These are phyloP conservation scores for Diaporthe citriasiana DNA, from an alignment of 2,329 filamentous ascomycete genomes.

Conservation along the genomic window DNA sequence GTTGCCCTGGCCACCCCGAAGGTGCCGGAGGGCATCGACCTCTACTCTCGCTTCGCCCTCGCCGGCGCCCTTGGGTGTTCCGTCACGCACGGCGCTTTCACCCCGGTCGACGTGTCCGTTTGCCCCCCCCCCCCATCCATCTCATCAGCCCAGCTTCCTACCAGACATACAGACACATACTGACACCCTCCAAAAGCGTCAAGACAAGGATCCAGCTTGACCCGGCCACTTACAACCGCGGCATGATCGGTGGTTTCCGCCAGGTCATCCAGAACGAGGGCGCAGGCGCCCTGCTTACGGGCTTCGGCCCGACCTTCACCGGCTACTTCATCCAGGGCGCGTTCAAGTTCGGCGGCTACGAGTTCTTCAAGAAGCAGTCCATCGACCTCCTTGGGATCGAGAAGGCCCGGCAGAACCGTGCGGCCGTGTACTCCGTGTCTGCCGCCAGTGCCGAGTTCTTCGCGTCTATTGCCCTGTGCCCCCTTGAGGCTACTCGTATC, in stretches of 20 bases:
- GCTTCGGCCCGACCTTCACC: conserved; percentile 86
- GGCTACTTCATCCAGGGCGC: conserved; percentile 96
- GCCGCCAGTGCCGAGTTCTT: conserved; percentile 77
- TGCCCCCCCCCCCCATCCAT: background rate
- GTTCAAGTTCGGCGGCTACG: conserved; percentile 95
- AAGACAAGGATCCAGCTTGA: conserved; percentile 97
- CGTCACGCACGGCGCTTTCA: conserved; percentile 95
- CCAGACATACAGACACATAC: conserved; percentile 25
- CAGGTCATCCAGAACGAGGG: conserved; percentile 89
- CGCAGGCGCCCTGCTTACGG: conserved; percentile 87
- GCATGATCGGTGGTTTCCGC: conserved; percentile 87
- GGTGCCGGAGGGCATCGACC: conserved; percentile 66
- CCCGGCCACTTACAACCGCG: conserved; percentile 88
- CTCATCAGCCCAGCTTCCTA: background rate
- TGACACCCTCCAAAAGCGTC: conserved; percentile 70
- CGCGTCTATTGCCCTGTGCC: conserved; percentile 87
- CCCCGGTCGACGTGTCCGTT: conserved; percentile 89
- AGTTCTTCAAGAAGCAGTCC: conserved; percentile 95
- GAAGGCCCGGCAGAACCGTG: conserved; percentile 82
- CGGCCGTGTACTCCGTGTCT: conserved; percentile 83
- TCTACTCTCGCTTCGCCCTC: conserved; percentile 97
- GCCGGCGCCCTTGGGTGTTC: conserved; percentile 98
- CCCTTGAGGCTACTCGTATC: conserved; percentile 93
- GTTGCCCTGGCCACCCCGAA: conserved; percentile 11
- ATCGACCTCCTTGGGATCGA: conserved; percentile 86